These are phyloP conservation scores for Penicillium canescens DNA, from an alignment of 495 filamentous ascomycete species.

Conservation along the genomic window DNA sequence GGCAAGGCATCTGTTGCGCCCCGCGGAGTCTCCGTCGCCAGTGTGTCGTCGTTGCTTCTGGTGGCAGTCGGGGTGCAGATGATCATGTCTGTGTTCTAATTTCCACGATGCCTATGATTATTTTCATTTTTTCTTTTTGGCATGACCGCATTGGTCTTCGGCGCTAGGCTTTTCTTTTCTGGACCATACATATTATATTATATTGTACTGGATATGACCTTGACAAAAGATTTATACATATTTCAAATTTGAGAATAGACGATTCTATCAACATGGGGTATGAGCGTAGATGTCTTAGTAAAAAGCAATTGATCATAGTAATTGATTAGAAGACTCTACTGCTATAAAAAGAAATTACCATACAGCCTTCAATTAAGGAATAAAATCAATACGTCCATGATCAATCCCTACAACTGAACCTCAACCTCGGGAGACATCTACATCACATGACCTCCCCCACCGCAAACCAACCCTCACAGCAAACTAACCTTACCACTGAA, in stretches of 20 bases:
- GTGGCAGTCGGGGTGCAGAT: slow-evolving; percentile 29
- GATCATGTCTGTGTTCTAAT: slow-evolving; percentile 26
- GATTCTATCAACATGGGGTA: too few species aligned
- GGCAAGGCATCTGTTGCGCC: slow-evolving; percentile 45
- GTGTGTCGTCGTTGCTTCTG: slow-evolving; percentile 22
- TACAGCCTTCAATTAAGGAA: too few species aligned
- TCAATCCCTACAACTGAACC: too few species aligned
- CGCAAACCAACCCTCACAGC: slow-evolving; percentile 10
- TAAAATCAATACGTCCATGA: too few species aligned
- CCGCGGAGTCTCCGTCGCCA: slow-evolving; percentile 18
- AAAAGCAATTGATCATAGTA: too few species aligned
- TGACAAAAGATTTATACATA: background rate
- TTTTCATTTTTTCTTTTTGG: background rate
- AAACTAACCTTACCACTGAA: background rate
- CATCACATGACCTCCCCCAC: slow-evolving; percentile 18
- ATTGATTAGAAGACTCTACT: too few species aligned
- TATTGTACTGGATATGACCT: background rate
- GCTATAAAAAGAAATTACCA: too few species aligned
- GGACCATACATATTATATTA: slow-evolving; percentile 4
- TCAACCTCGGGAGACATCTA: background rate
- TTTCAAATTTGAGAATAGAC: background rate
- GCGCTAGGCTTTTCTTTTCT: slow-evolving; percentile 2
- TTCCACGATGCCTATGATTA: slow-evolving; percentile 8
- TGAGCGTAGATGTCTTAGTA: too few species aligned
- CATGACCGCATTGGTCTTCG: slow-evolving; percentile 6